Evolutionary conservation across 257 asterid species (phyloP), one percentile per base, ranked within the genome.

Genomic region (Ballota nigra): DNA sequence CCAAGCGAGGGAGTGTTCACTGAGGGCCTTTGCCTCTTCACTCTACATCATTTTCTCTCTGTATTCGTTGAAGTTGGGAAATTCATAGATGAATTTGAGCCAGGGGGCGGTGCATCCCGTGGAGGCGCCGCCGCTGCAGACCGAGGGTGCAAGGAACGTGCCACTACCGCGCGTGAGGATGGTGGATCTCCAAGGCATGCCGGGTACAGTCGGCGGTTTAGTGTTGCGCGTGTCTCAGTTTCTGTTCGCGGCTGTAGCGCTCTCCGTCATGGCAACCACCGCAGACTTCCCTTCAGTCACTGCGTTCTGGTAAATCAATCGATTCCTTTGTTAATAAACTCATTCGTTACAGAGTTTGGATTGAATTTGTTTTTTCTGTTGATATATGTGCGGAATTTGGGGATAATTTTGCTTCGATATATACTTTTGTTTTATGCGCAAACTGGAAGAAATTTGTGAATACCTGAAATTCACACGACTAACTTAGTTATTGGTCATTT

Each of bases 161-260:
- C 90, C 79, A 20, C 76, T 80, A 55, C 95, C 92, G 69, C 85
- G 96, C 83, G 92, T 82, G 72, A 85, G 98, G 87, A 95, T 92
- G 97, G 89, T 83, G 80, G 98, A 95, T 76, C 72, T 92, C 45
- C 99, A 92, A 61, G 99, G 99, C 29, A 95, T 88, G 97, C 99
- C 99, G 67, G 99, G 96, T 53, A 95, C 99, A 19, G 81, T 89
- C 72, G 96, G 96, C 18, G 98, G 99, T 62, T 79, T 87, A 16
- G 83, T 79, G 67, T 59, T 95, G 90, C 97, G 99, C 47, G 76
- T 86, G 12, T 49, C 81, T 61, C 98, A 95, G 80, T 82, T 89
- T 29, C 15, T 88, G 18, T 92, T 95, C 78, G 98, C 98, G 59
- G 86, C 52, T 62, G 89, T 85, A 24, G 90, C 98, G 58, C 86